A percentile compares a stretch with the other conserved stretches of the same genome.
Conservation (phyloP, 352 stramenopile species). For the Phytophthora macrochlamydospora region DNA sequence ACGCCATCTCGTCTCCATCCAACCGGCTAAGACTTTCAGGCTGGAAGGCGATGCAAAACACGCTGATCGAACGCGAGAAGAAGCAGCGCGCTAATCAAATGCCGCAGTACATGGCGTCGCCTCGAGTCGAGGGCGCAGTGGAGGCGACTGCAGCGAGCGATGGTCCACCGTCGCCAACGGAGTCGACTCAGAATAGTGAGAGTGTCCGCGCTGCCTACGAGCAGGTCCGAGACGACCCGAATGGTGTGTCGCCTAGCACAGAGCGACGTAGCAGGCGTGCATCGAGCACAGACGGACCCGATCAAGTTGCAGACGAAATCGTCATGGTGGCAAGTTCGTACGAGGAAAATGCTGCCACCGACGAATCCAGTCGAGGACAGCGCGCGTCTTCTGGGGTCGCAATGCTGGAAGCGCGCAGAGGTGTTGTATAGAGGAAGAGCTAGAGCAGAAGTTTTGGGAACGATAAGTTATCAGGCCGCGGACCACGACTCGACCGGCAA, state of each 20-base stretch:
- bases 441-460: constrained; percentile 1
- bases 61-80: constrained; percentile 66
- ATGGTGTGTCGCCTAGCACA: neutral
- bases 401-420: constrained; percentile 27
- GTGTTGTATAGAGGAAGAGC: constrained; percentile 14
- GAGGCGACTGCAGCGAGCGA: neutral
- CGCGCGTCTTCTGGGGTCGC: constrained; percentile 17
- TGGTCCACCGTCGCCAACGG: constrained; percentile 6
- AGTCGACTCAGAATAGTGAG: constrained; percentile 15
- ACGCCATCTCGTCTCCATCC: constrained; percentile 68
- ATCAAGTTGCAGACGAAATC: constrained; percentile 18
- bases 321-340: constrained; percentile 23
- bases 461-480: constrained; percentile 26
- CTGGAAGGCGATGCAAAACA: constrained; percentile 57
- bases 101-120: constrained; percentile 31
- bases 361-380: constrained; percentile 5
- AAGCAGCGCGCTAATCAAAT: constrained; percentile 36
- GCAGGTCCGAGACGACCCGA: constrained; percentile 16
- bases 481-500: too few species aligned
- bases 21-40: constrained; percentile 70
- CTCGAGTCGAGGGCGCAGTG: constrained; percentile 16
- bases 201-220: constrained; percentile 17
- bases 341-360: constrained; percentile 20
- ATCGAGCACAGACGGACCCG: neutral
- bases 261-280: constrained; percentile 8